phyloP scores from a whole-genome alignment of 208 protist species.

The Crithidia bombi region DNA sequence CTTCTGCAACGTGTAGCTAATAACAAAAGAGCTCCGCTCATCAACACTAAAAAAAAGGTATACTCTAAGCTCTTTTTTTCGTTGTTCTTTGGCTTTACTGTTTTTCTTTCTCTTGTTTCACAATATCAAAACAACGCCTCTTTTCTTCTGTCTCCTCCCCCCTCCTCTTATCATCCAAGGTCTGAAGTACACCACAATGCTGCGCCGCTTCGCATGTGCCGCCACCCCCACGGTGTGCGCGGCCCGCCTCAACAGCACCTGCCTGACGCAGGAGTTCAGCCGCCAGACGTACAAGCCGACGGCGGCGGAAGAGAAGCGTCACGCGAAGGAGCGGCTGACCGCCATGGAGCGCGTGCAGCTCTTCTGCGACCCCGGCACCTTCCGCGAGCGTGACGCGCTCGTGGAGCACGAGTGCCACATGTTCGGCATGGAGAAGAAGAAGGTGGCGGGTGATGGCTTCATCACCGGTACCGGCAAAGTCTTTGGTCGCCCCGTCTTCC shows the following conservation, averaged over 20 bases:
- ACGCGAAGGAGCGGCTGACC: slow-evolving; percentile 93
- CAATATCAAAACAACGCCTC: background rate
- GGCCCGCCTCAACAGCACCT: slow-evolving; percentile 16
- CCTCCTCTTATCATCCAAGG: background rate
- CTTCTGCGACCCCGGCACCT: slow-evolving; percentile 91
- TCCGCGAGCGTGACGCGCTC: slow-evolving; percentile 93
- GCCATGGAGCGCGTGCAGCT: slow-evolving; percentile 94
- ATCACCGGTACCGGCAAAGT: slow-evolving; percentile 94
- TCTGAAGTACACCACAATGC: slow-evolving; percentile 19
- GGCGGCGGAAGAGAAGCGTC: slow-evolving; percentile 70
- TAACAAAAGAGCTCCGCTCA: slow-evolving; percentile 12
- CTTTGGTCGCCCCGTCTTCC: slow-evolving; percentile 93
- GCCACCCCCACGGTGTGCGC: slow-evolving; percentile 24
- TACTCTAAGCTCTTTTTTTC: slow-evolving; percentile 12
- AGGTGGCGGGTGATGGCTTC: slow-evolving; percentile 92
- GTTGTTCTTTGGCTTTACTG: slow-evolving; percentile 9
- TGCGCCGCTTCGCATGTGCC: slow-evolving; percentile 42
- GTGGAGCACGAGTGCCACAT: slow-evolving; percentile 93
- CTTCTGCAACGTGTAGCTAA: slow-evolving; percentile 2
- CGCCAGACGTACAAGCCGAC: slow-evolving; percentile 42
- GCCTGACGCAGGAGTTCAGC: slow-evolving; percentile 34
- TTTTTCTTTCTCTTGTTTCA: background rate
- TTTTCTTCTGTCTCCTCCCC: background rate
- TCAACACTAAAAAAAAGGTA: background rate
- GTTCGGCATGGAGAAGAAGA: slow-evolving; percentile 93